Evolutionary conservation across 2,329 filamentous ascomycete species (phyloP).

Genomic region (Gnomoniopsis smithogilvyi): DNA sequence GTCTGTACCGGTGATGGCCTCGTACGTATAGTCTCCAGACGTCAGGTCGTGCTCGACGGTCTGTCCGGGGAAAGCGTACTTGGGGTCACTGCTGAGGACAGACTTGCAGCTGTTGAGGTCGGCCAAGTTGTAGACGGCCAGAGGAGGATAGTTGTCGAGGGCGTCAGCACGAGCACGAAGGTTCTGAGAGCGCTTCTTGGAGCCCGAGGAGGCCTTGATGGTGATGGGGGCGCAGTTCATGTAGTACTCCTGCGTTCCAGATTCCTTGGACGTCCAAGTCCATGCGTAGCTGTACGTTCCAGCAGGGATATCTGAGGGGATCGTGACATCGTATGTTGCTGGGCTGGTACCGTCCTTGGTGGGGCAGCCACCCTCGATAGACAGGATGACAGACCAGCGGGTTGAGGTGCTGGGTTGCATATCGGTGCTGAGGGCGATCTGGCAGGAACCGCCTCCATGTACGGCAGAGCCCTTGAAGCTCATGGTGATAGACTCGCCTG

Average conservation of each 20-base stretch:
- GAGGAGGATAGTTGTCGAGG: slow-evolving; percentile 44
- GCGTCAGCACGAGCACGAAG: slow-evolving; percentile 25
- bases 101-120: slow-evolving; percentile 58
- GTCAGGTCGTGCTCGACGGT: slow-evolving; percentile 34
- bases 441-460: slow-evolving; percentile 94
- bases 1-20: slow-evolving; percentile 7
- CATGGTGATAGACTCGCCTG: slow-evolving; percentile 15
- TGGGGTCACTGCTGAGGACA: slow-evolving; percentile 52
- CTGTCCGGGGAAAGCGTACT: slow-evolving; percentile 64
- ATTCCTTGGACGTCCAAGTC: slow-evolving; percentile 77
- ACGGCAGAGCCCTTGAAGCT: slow-evolving; percentile 46
- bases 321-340: slow-evolving; percentile 63
- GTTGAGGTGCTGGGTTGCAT: slow-evolving; percentile 61
- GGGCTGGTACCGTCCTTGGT: slow-evolving; percentile 51
- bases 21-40: slow-evolving; percentile 2
- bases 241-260: slow-evolving; percentile 95
- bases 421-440: slow-evolving; percentile 82
- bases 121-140: slow-evolving; percentile 70
- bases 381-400: slow-evolving; percentile 86
- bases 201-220: slow-evolving; percentile 42
- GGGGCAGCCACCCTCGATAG: slow-evolving; percentile 83
- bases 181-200: slow-evolving; percentile 15
- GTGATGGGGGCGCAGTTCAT: slow-evolving; percentile 88
- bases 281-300: slow-evolving; percentile 83
- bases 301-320: slow-evolving; percentile 68